Percentiles rank a stretch among this genome's conserved stretches.
phyloP scores from a whole-genome alignment of 129 eudicot genomes.

The Pseudognaphalium luteoalbum region DNA sequence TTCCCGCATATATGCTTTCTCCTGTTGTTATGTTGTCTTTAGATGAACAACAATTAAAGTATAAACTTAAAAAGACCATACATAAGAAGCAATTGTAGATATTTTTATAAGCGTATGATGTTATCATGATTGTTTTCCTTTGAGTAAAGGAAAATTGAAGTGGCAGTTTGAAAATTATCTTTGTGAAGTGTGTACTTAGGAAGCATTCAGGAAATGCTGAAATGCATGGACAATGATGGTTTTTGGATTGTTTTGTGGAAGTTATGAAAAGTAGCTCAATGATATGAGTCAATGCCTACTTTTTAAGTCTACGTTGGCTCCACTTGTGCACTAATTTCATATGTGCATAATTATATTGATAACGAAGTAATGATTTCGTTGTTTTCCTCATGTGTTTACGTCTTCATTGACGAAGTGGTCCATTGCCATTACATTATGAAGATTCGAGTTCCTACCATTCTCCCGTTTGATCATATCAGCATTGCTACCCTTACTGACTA shows the following conservation, averaged over 20 bases:
- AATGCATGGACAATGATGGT: background rate
- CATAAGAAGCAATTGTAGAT: conserved; percentile 11
- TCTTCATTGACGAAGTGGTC: background rate
- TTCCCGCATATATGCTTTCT: conserved; percentile 21
- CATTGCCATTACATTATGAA: background rate
- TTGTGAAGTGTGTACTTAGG: background rate
- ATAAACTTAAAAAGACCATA: background rate
- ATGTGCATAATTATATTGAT: too few species aligned
- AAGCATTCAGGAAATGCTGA: background rate
- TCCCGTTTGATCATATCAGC: too few species aligned
- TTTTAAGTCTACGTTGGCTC: conserved; percentile 17
- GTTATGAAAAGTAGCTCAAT: conserved; percentile 12
- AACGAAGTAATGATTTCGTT: too few species aligned
- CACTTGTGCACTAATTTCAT: background rate
- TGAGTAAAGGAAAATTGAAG: background rate
- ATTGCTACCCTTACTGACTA: too few species aligned
- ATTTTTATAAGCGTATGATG: conserved; percentile 11
- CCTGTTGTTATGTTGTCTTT: conserved; percentile 34
- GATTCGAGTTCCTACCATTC: too few species aligned
- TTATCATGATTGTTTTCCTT: conserved; percentile 12
- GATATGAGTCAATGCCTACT: conserved; percentile 14
- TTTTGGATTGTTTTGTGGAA: background rate
- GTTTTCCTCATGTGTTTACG: background rate
- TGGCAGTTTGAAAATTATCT: background rate
- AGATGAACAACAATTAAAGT: background rate